Evolutionary conservation across 768 basidiomycete genomes (phyloP), one percentile per base, ranked within the genome.

Genomic region (Tylopilus rubrobrunneus): DNA sequence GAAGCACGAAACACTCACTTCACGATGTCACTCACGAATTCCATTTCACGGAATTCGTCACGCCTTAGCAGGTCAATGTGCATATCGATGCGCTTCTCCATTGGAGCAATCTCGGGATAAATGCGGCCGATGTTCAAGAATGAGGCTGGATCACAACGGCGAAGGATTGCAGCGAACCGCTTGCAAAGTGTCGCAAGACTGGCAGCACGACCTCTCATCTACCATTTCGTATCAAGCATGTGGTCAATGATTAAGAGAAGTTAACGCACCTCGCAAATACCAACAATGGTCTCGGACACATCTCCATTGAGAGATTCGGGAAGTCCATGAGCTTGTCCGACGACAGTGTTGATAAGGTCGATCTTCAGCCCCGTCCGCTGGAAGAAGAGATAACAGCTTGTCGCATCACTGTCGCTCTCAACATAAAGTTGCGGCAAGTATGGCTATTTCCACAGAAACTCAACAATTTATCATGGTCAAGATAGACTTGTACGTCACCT

Each of bases 31-130:
- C 79, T 86, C 19, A 91, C 92, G 69, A 95, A 98, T 64, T 98
- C 96, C 74, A 87, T 81, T 70, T 94, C 95, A 23, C 87, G 81
- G 74, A 99, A 95, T 68, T 94, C 95, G 61, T 98, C 92, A 44
- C 85, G 79, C 41, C 88, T 78, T 4, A 98, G 74, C 25, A 89
- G 76, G 45, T 90, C 89, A 57, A 98, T 82, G 65, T 97, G 95
- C 74, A 89, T 87, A 62, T 99, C 94, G 45, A 99, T 82, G 28
- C 89, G 81, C 68, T 88, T 91, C 74, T 99, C 97, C 68, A 97
- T 83, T 0, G 87, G 88, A 0, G 83, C 82, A 21, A 98, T 80
- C 58, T 99, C 97, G 7, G 81, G 82, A 64, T 83, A 89, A 17
- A 96, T 77, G 29, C 89, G 81, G 0, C 94, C 96, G 41, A 89